Base-by-base conservation (phyloP, 768 basidiomycete species). In the Gymnopilus junonius region DNA sequence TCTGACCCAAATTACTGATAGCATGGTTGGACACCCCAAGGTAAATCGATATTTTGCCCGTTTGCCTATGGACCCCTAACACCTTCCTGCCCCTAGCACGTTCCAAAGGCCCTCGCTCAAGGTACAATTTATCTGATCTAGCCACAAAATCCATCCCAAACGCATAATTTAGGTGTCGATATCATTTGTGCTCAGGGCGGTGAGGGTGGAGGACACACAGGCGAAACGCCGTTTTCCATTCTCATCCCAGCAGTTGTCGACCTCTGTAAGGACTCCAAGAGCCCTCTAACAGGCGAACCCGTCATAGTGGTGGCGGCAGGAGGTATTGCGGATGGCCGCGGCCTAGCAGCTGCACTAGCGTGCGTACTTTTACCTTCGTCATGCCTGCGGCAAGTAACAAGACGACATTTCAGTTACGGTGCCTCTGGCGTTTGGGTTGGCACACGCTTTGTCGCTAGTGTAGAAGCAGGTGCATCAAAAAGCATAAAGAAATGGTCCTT, bases 151-250 rank as follows among this genome's bases (percentile, higher is more conserved):
- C n/a, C 62, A 48, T n/a, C n/a, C n/a, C 48, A 43, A 17, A 40
- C 6, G 10, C 20, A 42, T 8, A 27, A 25, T 31, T 21, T 67
- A 83, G 92, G 93, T n/a, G 92, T 94, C 15, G 94, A 96, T 68
- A 86, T 95, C 63, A 94, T 96, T 50, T 93, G 94, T 71, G 93
- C 92, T 1, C 93, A 93, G 73, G 91, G 90, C 34, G 92, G 92
- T 17, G 93, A 94, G 75, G 94, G 93, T 20, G 93, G 94, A 27
- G 94, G 93, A 12, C 94, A 95, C 77, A 94, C 94, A 0, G 92
- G 94, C 40, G 90, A 93, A 58, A 92, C 84, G 11, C 83, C 91
- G 1, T 92, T 92, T 72, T 91, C 90, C 11, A 84, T 95, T 65
- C 84, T 95, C 31, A 90, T 94, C 55, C 94, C 93, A 8, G 87